Base-by-base conservation (phyloP, 306 rosid genomes). In the Inga laurina region DNA sequence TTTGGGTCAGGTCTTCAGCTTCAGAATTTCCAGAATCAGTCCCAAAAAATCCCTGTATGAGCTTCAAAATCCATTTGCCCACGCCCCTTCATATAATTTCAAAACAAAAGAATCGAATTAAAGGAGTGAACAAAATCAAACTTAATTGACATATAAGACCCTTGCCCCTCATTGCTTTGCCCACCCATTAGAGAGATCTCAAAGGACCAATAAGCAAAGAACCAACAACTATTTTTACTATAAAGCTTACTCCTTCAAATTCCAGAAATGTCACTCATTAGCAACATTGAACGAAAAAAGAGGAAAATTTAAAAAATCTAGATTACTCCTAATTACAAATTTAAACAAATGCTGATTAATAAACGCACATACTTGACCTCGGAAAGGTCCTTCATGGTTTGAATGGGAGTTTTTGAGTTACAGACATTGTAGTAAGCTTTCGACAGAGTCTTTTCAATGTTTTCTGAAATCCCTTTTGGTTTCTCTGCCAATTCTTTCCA, bases 61-160 rank as follows among this genome's bases (percentile, higher is more conserved):
- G 94, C 89, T 61, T 89, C 88, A 93, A 91, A 74, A 96, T 96
- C 97, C 96, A 92, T 83, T 96, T 96, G 48, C 99, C 99, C 70
- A 93, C 97, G 65, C 99, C 99, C 89, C 99, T 96, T 21, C 52
- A 75, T 72, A 90, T 49, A 78, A 84, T 77, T 77, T 59, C 83
- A 80, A 64, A 79, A 64, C 45, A 83, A 81, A 57, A 71, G 32
- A 78, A 72, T 3, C 84, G 16, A 68, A 78, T 77, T 49, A 83
- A 72, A 73, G 71, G 16, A 5, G 35, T 5, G 4, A 39, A 74
- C 10, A 34, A 34, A 83, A 74, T 34, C n/a, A 45, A 82, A 83
- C 48, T 65, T 32, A 49, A 81, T 64, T 39, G 41, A 32, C 9
- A 72, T 24, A 24, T 45, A 72, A 21, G 62, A 74, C 34, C 73